Percentiles rank a stretch among this genome's conserved stretches.
These are phyloP conservation scores for Uronychia binucleata DNA, from an alignment of 73 alveolate species.

Conservation along the genomic window DNA sequence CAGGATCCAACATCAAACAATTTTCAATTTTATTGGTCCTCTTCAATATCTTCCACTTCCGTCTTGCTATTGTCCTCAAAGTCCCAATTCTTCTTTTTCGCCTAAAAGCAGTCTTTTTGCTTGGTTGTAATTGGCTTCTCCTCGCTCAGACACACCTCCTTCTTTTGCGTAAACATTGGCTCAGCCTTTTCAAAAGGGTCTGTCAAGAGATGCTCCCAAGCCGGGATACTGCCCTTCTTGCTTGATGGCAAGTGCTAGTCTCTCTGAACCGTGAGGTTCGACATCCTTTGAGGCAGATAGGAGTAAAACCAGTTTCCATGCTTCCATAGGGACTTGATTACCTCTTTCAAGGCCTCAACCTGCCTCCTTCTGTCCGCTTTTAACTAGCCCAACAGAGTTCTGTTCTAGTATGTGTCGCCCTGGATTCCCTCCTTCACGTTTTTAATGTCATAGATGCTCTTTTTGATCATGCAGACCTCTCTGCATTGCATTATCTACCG, in stretches of 20 bases:
- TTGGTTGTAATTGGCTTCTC: too few species aligned
- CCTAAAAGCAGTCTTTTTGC: too few species aligned
- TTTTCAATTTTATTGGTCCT: too few species aligned
- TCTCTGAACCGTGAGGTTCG: not conserved
- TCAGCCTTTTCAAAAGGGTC: not conserved
- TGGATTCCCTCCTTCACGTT: not conserved
- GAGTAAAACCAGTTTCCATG: not conserved
- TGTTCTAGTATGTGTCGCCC: not conserved
- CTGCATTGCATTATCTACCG: not conserved
- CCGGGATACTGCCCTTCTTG: not conserved
- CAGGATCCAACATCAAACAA: too few species aligned
- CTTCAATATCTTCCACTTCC: too few species aligned
- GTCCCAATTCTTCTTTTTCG: too few species aligned
- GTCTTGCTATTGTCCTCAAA: too few species aligned
- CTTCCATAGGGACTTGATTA: not conserved
- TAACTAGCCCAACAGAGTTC: not conserved
- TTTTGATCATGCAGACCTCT: conserved; percentile 2
- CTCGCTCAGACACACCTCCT: too few species aligned
- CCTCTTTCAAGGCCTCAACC: not conserved
- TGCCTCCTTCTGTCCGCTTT: not conserved
- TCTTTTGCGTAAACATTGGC: not conserved
- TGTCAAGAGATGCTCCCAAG: not conserved
- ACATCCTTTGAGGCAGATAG: not conserved
- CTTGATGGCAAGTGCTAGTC: not conserved
- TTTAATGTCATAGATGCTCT: not conserved